A percentile compares a stretch with the other conserved stretches of the same genome.
phyloP scores from a whole-genome alignment of 345 rosid species.

The Eutrema heterophyllum region DNA sequence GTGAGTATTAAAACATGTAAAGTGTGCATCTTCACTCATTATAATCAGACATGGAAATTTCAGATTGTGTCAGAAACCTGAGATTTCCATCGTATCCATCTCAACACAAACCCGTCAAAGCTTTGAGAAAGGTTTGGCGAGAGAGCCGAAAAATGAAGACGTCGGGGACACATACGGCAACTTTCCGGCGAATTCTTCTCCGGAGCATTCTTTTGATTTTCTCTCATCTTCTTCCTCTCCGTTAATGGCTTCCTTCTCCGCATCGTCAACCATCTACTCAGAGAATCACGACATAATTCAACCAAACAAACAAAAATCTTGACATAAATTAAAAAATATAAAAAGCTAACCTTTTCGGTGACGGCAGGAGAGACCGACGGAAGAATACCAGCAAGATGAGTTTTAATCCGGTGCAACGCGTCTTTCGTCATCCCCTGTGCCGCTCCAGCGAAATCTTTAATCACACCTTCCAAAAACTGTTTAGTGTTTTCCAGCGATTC shows the following conservation, averaged over 20 bases:
- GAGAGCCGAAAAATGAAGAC: constrained; percentile 23
- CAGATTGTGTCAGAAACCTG: background rate
- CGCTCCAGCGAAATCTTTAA: constrained; percentile 40
- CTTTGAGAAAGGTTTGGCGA: constrained; percentile 26
- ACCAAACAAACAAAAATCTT: background rate
- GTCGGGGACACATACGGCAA: constrained; percentile 15
- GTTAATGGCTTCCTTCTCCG: constrained; percentile 39
- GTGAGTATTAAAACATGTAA: background rate
- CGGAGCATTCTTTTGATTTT: background rate
- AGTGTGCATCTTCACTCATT: background rate
- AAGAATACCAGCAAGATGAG: constrained; percentile 33
- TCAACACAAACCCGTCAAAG: constrained; percentile 3
- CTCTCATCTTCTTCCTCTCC: constrained; percentile 25
- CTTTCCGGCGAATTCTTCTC: background rate
- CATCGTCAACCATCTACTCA: constrained; percentile 50
- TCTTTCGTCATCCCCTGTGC: constrained; percentile 50
- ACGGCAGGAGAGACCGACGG: constrained; percentile 41
- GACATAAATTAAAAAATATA: background rate
- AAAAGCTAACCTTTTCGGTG: constrained; percentile 32
- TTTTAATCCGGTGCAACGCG: constrained; percentile 43
- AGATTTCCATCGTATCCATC: background rate
- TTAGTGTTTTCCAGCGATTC: constrained; percentile 45
- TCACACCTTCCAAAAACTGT: constrained; percentile 38
- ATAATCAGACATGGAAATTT: background rate
- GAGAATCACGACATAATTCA: background rate